Conservation (phyloP, 2,329 filamentous ascomycete genomes). For the Xylariales sp. region DNA sequence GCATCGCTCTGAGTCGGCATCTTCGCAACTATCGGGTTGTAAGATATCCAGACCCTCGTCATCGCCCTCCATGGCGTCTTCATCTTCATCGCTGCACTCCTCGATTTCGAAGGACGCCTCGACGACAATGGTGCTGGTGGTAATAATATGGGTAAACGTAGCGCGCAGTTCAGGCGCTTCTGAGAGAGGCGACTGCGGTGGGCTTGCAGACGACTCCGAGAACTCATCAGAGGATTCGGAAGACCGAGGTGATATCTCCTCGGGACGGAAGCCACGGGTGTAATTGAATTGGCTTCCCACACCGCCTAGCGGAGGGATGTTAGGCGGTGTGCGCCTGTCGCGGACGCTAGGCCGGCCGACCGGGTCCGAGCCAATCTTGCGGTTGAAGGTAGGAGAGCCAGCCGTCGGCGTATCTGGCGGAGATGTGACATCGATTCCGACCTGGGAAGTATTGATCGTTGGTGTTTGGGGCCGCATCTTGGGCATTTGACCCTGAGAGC, state of each 20-base stretch:
- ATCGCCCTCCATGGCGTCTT: constrained; percentile 16
- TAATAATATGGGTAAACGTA: constrained; percentile 15
- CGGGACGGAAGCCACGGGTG: constrained; percentile 18
- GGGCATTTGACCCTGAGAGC: too few relatives aligned
- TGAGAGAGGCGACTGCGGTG: constrained; percentile 21
- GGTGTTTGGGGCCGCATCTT: constrained; percentile 25
- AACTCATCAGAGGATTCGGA: constrained; percentile 22
- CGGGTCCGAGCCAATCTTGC: constrained; percentile 12
- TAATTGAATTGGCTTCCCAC: constrained; percentile 23
- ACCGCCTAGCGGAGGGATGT: constrained; percentile 26
- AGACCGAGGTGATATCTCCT: constrained; percentile 26
- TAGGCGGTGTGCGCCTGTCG: constrained; percentile 19
- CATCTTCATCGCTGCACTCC: constrained; percentile 22
- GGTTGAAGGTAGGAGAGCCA: constrained; percentile 22
- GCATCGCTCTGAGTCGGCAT: constrained; percentile 23
- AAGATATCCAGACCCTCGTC: constrained; percentile 18
- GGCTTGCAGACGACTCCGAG: constrained; percentile 15
- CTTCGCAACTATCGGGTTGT: constrained; percentile 21
- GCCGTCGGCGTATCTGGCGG: constrained; percentile 35
- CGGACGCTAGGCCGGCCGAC: constrained; percentile 11
- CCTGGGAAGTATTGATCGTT: constrained; percentile 15
- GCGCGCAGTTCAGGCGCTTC: constrained; percentile 16
- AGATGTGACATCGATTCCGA: constrained; percentile 27
- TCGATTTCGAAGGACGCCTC: constrained; percentile 23
- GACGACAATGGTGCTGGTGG: constrained; percentile 6